phyloP scores from a whole-genome alignment of 108 stramenopile species.

The Chaetoceros muelleri region DNA sequence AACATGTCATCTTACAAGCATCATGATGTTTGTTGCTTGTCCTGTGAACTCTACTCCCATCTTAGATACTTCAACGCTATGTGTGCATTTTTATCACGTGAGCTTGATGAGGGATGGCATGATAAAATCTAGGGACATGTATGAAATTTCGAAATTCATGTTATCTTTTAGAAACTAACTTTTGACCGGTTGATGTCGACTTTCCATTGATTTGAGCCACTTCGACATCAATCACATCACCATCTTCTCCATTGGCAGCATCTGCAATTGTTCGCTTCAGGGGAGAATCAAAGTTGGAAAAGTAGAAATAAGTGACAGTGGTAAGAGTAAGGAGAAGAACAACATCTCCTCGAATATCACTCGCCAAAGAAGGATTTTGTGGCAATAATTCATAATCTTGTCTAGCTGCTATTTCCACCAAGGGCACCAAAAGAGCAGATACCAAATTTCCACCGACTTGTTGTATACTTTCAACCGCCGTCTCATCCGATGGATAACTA shows the following conservation, averaged over 20 bases:
- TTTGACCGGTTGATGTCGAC: too few species aligned
- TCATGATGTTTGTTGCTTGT: too few species aligned
- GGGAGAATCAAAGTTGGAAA: constrained; percentile 39
- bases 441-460: constrained; percentile 63
- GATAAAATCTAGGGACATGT: too few species aligned
- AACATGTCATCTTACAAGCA: too few species aligned
- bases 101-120: too few species aligned
- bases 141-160: too few species aligned
- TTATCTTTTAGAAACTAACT: too few species aligned
- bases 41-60: too few species aligned
- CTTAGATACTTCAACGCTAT: too few species aligned
- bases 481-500: constrained; percentile 67
- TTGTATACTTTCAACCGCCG: constrained; percentile 56
- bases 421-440: constrained; percentile 48
- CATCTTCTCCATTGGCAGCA: constrained; percentile 11
- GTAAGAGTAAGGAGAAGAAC: constrained; percentile 33
- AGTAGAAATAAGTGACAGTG: constrained; percentile 28
- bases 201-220: not conserved
- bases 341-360: constrained; percentile 56
- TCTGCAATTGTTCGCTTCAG: constrained; percentile 39
- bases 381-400: constrained; percentile 33
- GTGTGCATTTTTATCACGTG: too few species aligned
- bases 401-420: constrained; percentile 34
- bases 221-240: constrained; percentile 5
- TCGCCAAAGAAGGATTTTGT: constrained; percentile 22